phyloP scores from a whole-genome alignment of 345 rosid genomes.

The Psidium guajava region DNA sequence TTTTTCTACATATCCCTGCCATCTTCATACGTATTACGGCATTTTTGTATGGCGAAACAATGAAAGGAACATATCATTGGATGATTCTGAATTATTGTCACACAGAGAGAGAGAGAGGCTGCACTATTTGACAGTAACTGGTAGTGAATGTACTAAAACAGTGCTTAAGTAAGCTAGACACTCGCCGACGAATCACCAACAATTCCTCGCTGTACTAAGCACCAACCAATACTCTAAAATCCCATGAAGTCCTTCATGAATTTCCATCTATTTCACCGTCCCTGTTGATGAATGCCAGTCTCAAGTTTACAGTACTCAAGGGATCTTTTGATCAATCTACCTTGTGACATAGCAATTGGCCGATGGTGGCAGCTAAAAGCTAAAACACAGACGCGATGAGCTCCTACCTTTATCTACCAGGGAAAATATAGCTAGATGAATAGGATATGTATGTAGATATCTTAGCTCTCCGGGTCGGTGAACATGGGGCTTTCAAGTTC shows the following conservation, averaged over 20 bases:
- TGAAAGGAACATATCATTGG: background rate
- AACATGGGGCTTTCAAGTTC: constrained; percentile 72
- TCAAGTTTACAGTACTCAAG: background rate
- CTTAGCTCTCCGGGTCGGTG: constrained; percentile 57
- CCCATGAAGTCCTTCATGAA: background rate
- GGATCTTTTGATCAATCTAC: background rate
- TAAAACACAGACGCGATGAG: background rate
- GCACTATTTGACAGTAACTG: background rate
- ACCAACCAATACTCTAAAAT: background rate
- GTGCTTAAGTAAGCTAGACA: background rate
- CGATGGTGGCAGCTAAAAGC: background rate
- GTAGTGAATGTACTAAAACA: background rate
- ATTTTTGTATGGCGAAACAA: background rate
- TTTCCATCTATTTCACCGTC: background rate
- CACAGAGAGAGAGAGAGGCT: background rate
- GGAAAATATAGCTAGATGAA: background rate
- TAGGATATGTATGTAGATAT: background rate
- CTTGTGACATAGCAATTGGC: background rate
- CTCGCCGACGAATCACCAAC: background rate
- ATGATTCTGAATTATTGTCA: background rate
- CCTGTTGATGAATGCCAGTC: background rate
- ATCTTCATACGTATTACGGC: background rate
- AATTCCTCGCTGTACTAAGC: background rate
- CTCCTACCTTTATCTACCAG: background rate
- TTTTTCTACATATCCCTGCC: background rate